Conservation (phyloP, 1,139 yeast genomes). For the Yamadazyma membranifaciens region DNA sequence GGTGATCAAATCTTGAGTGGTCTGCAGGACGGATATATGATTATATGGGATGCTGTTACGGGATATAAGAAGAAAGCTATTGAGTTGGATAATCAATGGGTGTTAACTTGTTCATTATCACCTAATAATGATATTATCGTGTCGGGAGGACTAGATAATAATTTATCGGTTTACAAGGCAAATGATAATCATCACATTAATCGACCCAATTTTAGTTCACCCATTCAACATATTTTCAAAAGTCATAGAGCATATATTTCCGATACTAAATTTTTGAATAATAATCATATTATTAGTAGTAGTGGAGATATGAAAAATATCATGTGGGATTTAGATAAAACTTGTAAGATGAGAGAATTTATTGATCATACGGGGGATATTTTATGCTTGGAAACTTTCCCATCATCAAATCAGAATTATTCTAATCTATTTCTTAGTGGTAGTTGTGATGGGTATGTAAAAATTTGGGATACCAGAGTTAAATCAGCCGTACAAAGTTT, state of each 20-base stretch:
- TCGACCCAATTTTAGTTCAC: conserved; percentile 11
- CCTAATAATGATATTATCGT: conserved; percentile 68
- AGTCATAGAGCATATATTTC: conserved; percentile 86
- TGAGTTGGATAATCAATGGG: conserved; percentile 73
- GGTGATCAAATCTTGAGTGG: conserved; percentile 63
- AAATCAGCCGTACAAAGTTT: conserved; percentile 58
- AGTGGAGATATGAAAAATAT: conserved; percentile 85
- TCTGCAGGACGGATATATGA: conserved; percentile 83
- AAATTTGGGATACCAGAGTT: conserved; percentile 68
- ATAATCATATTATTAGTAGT: conserved; percentile 59
- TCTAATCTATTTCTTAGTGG: conserved; percentile 58
- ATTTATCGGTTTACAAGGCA: conserved; percentile 66
- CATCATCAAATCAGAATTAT: conserved; percentile 18
- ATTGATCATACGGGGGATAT: conserved; percentile 84
- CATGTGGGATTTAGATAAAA: conserved; percentile 75
- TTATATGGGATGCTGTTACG: conserved; percentile 79
- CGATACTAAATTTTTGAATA: conserved; percentile 61
- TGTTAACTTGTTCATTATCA: conserved; percentile 69
- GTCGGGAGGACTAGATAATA: conserved; percentile 81
- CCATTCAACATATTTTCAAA: conserved; percentile 54
- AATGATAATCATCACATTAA: not conserved
- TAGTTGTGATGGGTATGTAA: conserved; percentile 72
- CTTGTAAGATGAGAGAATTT: conserved; percentile 54
- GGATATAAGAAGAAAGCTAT: conserved; percentile 74
- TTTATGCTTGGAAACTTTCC: conserved; percentile 46